These are phyloP conservation scores for Pleurotus sapidus DNA, from an alignment of 768 basidiomycete genomes.

Conservation along the genomic window DNA sequence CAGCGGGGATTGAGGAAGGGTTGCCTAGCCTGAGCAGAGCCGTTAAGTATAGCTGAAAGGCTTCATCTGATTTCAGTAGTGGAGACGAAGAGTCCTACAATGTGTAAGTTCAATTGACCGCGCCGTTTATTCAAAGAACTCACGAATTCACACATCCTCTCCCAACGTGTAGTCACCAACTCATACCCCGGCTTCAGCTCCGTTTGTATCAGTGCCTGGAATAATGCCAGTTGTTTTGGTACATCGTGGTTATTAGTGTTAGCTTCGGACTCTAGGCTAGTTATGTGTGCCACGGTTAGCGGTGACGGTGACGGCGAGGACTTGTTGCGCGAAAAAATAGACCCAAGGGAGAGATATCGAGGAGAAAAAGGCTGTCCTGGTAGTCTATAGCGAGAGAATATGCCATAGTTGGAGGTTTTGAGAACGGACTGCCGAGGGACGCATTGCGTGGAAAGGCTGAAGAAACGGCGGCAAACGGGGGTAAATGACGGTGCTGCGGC, in stretches of 20 bases:
- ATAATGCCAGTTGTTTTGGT: constrained; percentile 65
- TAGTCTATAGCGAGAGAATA: constrained; percentile 6
- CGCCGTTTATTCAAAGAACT: constrained; percentile 24
- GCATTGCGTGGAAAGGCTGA: constrained; percentile 3
- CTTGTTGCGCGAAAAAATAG: constrained; percentile 47
- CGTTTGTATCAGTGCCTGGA: constrained; percentile 63
- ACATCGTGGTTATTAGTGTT: constrained; percentile 72
- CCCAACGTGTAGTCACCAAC: constrained; percentile 76
- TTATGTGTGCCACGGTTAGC: constrained; percentile 63
- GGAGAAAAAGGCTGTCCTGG: neutral
- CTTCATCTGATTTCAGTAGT: constrained; percentile 63
- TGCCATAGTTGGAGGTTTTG: neutral
- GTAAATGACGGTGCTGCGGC: constrained; percentile 7
- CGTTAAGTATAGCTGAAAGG: constrained; percentile 75
- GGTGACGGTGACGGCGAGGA: constrained; percentile 52
- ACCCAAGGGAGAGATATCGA: constrained; percentile 36
- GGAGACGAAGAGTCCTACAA: constrained; percentile 66
- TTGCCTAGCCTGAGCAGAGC: constrained; percentile 61
- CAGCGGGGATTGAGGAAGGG: constrained; percentile 53
- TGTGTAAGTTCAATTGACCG: constrained; percentile 9
- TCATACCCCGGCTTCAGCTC: constrained; percentile 69
- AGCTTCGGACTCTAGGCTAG: constrained; percentile 74
- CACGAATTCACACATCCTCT: constrained; percentile 81
- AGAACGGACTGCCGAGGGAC: constrained; percentile 11
- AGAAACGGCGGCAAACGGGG: constrained; percentile 9